Base-by-base conservation (phyloP, 140 eudicot genomes). In the Stevia rebaudiana region DNA sequence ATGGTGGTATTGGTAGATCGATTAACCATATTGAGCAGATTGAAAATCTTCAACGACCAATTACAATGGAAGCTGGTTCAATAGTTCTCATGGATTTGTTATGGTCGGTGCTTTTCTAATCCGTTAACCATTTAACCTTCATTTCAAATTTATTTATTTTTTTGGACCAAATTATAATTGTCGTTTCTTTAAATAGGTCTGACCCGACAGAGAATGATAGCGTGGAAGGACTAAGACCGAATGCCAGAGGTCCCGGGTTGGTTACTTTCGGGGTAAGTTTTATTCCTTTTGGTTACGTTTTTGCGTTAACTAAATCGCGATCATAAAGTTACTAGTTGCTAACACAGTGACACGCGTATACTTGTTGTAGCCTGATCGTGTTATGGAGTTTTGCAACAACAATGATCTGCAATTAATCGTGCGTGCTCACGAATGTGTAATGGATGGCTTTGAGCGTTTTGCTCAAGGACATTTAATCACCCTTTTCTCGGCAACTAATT, bases 1-100 rank as follows among this genome's bases (percentile, higher is more conserved):
- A 91, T 75, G 98, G 98, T 73, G 98, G 98, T 42, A 91, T 91
- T 77, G 98, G 98, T 49, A 89, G 96, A 71, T 91, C 98, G 23
- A 91, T 91, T 52, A 84, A 86, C 74, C 98, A 87, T 80, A 70
- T 91, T 28, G 95, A 91, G 61, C 98, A 91, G 76, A 85, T 91
- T 59, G 96, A 84, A 77, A 83, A 60, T 64, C 84, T 87, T 57
- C 95, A 91, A 77, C 88, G 98, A 19, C 98, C 96, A 1, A 87
- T 91, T 68, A 74, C 96, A 1, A 91, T 91, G 96, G 98, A 91
- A 75, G 96, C 96, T 1, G 98, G 98, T 53, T 91, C 98, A 11
- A 79, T 91, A 53, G 89, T 91, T 75, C 91, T 91, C 16, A 91
- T 91, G 98, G 98, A 91, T 75, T 81, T 87, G 63, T 77, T 90